Evolutionary conservation across 495 filamentous ascomycete genomes (phyloP), one percentile per base, ranked within the genome.

Genomic region (Aspergillus ellipticus): DNA sequence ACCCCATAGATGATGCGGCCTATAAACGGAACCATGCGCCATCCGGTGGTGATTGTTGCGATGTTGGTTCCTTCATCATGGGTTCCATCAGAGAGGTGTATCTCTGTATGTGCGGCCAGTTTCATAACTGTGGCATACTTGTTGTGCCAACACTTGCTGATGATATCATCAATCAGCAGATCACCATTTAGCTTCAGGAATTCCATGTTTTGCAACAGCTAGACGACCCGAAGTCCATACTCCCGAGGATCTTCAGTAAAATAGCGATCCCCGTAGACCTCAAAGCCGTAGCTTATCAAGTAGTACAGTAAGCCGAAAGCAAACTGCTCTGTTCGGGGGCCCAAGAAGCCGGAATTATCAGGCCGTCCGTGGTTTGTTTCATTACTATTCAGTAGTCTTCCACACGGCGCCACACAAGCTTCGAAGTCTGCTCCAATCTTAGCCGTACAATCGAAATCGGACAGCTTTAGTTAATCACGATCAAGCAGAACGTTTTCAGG

Each of bases 261-360:
- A 60, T 53, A 56, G 58, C 42, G 61, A 62, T 74, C 63, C 19
- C 59, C 60, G 56, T 71, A 71, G 56, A 74, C 63, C 42, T 72
- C 66, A 65, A 68, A 66, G 13, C 70, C 70, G 37, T 76, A 71
- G 51, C 70, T 72, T 10, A 73, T 72, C 0, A 63, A 29, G 54
- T 74, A 74, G 56, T 55, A 74, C 15, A 74, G 46, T n/a, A 67
- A 73, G 39, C 71, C 70, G 33, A 74, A 60, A 13, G 68, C 68
- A 21, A 76, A 74, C 46, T 68, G 66, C 54, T 75, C 71, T 29
- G 66, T 73, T 16, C 67, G 66, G 58, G 71, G 54, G 31, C 66
- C 65, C 22, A 72, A 55, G 20, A 60, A 57, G 42, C 72, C 67
- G 11, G 57, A 48, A 54, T 59, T 64, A 64, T 65, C 70, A 60